Evolutionary conservation across 75 land plant genomes (phyloP).

Genomic region (Chamaecyparis obtusa): DNA sequence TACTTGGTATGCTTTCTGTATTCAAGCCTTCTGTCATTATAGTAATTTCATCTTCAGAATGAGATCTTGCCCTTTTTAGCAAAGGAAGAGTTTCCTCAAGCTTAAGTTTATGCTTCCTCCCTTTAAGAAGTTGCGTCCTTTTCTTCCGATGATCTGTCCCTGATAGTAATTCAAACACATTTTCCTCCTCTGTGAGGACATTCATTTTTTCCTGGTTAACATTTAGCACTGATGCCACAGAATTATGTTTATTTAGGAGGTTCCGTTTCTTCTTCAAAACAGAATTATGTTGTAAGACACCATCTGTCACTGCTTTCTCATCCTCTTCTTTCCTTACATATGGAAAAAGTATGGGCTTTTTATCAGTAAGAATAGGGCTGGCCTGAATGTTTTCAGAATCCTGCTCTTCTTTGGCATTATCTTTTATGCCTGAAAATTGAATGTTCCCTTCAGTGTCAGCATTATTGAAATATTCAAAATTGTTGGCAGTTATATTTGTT

Average conservation of each 20-base stretch:
- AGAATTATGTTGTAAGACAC: not conserved
- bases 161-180: not conserved
- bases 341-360: not conserved
- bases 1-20: conserved; percentile 2
- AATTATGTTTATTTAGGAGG: conserved; percentile 3
- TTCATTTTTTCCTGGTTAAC: not conserved
- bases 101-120: conserved; percentile 9
- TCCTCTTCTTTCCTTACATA: not conserved
- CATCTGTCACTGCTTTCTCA: not conserved
- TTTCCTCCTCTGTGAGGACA: not conserved
- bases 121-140: conserved; percentile 9
- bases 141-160: conserved; percentile 8
- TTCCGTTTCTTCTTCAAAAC: conserved; percentile 9
- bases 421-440: not conserved
- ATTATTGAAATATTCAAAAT: not conserved
- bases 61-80: conserved; percentile 38
- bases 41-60: conserved; percentile 15
- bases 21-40: conserved; percentile 11
- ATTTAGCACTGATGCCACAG: not conserved
- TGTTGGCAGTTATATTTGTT: not conserved
- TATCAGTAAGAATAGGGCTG: not conserved
- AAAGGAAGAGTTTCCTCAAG: conserved; percentile 24
- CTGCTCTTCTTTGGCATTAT: not conserved
- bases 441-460: not conserved
- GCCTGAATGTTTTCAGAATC: not conserved